Evolutionary conservation across 352 stramenopile species (phyloP), one percentile per base, ranked within the genome.

Genomic region (Globisporangium solare): DNA sequence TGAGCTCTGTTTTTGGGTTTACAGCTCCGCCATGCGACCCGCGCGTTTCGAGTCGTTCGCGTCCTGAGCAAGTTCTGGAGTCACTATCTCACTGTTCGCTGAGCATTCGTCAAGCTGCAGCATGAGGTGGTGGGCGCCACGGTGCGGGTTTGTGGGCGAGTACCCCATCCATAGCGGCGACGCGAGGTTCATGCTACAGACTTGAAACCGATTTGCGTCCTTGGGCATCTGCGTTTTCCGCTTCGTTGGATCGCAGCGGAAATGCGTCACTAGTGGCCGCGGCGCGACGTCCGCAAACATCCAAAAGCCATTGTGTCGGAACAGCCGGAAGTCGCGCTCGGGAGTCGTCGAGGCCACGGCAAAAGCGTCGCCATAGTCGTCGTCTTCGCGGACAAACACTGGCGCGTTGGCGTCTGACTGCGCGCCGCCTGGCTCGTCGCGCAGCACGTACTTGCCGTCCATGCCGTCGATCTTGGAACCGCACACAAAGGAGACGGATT

Each of bases 261-360:
- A 89, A 41, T 77, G 62, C 20, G 78, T 85, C 55, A 61, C 64
- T 0, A 76, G 79, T 8, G 79, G 76, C 79, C 79, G 86, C 12
- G 56, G 42, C 15, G 68, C 72, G 4, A 87, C 60, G 58, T 89
- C 73, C 0, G 73, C 74, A 40, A 89, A 69, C 70, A 86, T 73
- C 79, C 76, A 89, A 55, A 87, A 87, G 31, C 76, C 76, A 17
- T 79, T 70, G 66, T 84, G 70, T 32, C 79, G 68, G 46, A 83
- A 82, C 17, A 89, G 58, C 0, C 74, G 76, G 48, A 83, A 83
- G 48, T 89, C 77, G 22, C 32, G 56, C 22, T 66, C 24, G 24
- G 24, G 5, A 27, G 24, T 27, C 24, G 24, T 27, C 24, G 24
- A 27, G 24, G 24, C 5, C 24, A 27, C 5, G 24, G 24, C 24